Conservation (phyloP, 192 early-diverging fungal species). For the Rhizophagus prolifer region DNA sequence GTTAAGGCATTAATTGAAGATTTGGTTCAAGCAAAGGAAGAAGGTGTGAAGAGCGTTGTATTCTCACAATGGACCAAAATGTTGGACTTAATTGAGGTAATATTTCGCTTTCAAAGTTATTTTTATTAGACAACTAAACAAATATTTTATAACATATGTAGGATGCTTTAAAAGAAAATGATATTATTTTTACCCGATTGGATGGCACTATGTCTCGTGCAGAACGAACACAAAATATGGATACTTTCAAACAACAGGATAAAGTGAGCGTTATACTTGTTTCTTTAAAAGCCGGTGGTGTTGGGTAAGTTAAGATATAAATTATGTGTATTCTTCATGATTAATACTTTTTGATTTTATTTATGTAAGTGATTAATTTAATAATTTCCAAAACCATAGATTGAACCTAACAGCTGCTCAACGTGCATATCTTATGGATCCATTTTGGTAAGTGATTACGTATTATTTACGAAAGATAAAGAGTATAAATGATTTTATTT, state of each 20-base stretch:
- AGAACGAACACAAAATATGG: conserved; percentile 56
- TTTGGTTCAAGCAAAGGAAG: conserved; percentile 31
- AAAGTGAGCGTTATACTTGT: conserved; percentile 60
- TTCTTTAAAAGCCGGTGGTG: conserved; percentile 73
- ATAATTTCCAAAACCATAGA: background rate
- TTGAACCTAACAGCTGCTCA: conserved; percentile 73
- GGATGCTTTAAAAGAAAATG: conserved; percentile 52
- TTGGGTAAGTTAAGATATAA: conserved; percentile 42
- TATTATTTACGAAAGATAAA: background rate
- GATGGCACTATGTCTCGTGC: conserved; percentile 73
- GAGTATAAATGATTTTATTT: conserved; percentile 30
- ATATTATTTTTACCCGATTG: conserved; percentile 63
- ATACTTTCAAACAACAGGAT: conserved; percentile 56
- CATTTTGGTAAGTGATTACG: conserved; percentile 38
- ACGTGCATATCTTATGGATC: conserved; percentile 68
- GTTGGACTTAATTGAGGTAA: conserved; percentile 73
- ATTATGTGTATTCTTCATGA: too few relatives aligned
- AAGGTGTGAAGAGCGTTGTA: conserved; percentile 73
- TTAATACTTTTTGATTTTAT: background rate
- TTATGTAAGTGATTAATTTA: background rate
- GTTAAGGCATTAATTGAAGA: conserved; percentile 51
- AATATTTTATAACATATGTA: conserved; percentile 43
- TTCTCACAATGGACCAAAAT: conserved; percentile 95
- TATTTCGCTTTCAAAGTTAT: background rate
- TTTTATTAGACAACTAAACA: conserved; percentile 10